phyloP scores from a whole-genome alignment of 305 asterid genomes.

The Withania somnifera region DNA sequence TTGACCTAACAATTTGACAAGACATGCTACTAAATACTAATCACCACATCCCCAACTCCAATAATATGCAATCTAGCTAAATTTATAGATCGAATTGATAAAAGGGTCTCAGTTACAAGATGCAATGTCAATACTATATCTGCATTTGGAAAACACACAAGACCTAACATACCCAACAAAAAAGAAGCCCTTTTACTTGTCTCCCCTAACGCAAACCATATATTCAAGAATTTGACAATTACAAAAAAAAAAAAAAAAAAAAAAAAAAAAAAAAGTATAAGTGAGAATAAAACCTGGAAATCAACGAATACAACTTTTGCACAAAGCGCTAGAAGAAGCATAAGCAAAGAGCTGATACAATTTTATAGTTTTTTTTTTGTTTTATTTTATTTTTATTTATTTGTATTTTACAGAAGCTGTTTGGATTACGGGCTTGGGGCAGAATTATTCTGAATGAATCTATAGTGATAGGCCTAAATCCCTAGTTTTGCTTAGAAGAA shows the following conservation, averaged over 20 bases:
- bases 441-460: not conserved
- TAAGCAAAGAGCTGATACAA: not conserved
- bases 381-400: not conserved
- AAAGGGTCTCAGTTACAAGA: not conserved
- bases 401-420: not conserved
- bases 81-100: not conserved
- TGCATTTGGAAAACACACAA: not conserved
- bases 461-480: too few species aligned
- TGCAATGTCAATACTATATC: not conserved
- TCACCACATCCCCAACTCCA: not conserved
- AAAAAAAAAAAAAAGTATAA: too few species aligned
- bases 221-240: not conserved
- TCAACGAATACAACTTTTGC: not conserved
- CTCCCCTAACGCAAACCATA: not conserved
- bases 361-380: not conserved
- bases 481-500: too few species aligned
- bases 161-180: not conserved
- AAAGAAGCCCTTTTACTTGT: not conserved
- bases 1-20: too few species aligned
- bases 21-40: not conserved
- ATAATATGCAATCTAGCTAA: not conserved
- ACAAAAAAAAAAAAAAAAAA: too few species aligned
- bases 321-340: not conserved
- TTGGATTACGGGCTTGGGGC: not conserved
- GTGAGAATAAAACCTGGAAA: not conserved